Evolutionary conservation across 805 yeast species (phyloP).

Genomic region (Metschnikowia baotianmanensis): DNA sequence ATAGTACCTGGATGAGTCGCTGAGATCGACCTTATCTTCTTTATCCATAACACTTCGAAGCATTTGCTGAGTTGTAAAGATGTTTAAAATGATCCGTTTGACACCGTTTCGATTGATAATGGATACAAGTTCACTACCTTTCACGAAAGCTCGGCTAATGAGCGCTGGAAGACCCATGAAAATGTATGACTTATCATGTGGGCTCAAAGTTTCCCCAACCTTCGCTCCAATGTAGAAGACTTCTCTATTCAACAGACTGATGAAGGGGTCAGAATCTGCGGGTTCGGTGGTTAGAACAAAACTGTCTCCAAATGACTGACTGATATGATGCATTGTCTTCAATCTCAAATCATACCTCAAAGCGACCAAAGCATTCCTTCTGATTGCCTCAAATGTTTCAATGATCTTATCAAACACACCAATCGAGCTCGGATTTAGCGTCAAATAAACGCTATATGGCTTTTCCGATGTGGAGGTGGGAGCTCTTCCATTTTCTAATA

Average conservation of each 20-base stretch:
- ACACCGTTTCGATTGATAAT: conserved; percentile 59
- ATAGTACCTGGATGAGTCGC: conserved; percentile 52
- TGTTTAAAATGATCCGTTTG: conserved; percentile 56
- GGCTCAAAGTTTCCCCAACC: conserved; percentile 34
- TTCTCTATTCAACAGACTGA: conserved; percentile 50
- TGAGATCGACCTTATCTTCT: conserved; percentile 54
- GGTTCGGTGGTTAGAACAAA: conserved; percentile 55
- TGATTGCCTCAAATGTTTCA: conserved; percentile 31
- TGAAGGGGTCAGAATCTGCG: conserved; percentile 57
- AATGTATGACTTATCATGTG: conserved; percentile 28
- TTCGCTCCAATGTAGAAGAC: conserved; percentile 46
- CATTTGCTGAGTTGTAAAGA: conserved; percentile 67
- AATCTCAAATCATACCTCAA: conserved; percentile 58
- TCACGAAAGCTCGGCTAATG: conserved; percentile 51
- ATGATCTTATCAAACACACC: conserved; percentile 38
- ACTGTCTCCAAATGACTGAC: conserved; percentile 46
- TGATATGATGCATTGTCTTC: conserved; percentile 50
- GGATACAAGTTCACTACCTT: conserved; percentile 49
- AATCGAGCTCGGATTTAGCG: conserved; percentile 31
- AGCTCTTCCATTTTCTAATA: conserved; percentile 39
- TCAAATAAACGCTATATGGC: conserved; percentile 30
- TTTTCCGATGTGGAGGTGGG: conserved; percentile 19
- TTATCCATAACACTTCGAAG: conserved; percentile 53
- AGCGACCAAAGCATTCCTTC: conserved; percentile 41
- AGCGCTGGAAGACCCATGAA: conserved; percentile 49